Conservation (phyloP, 2,329 filamentous ascomycete genomes). For the Nigrospora oryzae region DNA sequence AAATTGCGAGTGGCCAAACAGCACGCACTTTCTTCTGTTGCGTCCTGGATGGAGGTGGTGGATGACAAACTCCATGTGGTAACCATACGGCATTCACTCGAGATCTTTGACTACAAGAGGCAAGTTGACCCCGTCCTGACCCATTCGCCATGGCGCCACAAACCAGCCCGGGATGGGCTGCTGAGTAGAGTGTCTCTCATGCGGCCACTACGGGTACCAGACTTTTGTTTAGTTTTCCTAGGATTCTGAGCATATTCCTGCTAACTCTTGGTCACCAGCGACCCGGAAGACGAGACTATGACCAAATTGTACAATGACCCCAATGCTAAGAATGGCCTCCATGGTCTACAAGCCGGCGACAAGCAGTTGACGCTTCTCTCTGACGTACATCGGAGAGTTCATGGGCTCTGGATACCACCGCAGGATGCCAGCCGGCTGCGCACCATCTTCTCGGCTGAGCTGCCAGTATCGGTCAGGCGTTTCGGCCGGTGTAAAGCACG, state of each 20-base stretch:
- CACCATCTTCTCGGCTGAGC: conserved; percentile 45
- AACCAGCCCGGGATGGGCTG: too few species aligned
- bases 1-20: conserved; percentile 38
- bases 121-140: too few species aligned
- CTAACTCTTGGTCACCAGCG: conserved; percentile 4
- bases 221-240: too few species aligned
- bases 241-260: too few species aligned
- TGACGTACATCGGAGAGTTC: conserved; percentile 35
- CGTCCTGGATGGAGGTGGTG: conserved; percentile 37
- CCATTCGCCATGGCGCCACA: too few species aligned
- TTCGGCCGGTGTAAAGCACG: conserved; percentile 45
- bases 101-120: conserved; percentile 40
- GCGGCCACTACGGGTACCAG: too few species aligned
- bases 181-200: too few species aligned
- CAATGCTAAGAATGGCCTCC: conserved; percentile 30
- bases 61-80: conserved; percentile 41
- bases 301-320: conserved; percentile 35
- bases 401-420: conserved; percentile 42
- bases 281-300: conserved; percentile 26
- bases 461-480: conserved; percentile 48
- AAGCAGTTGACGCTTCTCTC: conserved; percentile 37
- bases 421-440: conserved; percentile 30
- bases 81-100: conserved; percentile 45
- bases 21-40: conserved; percentile 44
- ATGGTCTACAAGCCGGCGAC: conserved; percentile 36